Evolutionary conservation across 129 eudicot genomes (phyloP).

Genomic region (Lonicera japonica): DNA sequence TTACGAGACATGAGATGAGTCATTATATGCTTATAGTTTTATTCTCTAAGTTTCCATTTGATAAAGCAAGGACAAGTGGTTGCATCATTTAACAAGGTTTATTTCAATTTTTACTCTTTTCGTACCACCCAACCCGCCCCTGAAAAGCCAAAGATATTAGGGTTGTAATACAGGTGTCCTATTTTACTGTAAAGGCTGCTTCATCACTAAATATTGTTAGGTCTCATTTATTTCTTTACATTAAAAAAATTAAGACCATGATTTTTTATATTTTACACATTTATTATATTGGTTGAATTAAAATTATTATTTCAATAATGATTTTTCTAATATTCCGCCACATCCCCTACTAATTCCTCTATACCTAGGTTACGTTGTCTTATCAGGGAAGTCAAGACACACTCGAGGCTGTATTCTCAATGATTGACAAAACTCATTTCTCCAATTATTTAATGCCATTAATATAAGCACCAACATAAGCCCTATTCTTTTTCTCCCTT

Average conservation of each 20-base stretch:
- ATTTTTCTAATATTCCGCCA: background rate
- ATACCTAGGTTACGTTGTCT: background rate
- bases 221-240: background rate
- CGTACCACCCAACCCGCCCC: no score
- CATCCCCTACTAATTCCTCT: no score
- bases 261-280: no score
- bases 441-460: background rate
- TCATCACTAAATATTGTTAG: background rate
- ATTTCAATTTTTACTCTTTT: no score
- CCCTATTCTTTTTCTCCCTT: background rate
- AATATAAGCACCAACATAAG: background rate
- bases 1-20: no score
- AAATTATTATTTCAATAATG: no score
- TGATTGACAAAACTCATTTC: background rate
- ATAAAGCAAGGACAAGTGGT: no score
- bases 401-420: background rate
- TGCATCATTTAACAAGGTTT: no score
- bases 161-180: background rate
- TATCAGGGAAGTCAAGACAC: slow-evolving; percentile 5
- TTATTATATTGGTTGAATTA: no score
- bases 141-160: background rate
- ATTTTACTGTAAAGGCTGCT: background rate
- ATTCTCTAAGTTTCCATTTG: no score
- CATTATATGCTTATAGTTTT: no score
- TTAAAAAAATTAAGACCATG: background rate